Evolutionary conservation across 2,329 filamentous ascomycete genomes (phyloP).

Genomic region (Botrytis paeoniae): DNA sequence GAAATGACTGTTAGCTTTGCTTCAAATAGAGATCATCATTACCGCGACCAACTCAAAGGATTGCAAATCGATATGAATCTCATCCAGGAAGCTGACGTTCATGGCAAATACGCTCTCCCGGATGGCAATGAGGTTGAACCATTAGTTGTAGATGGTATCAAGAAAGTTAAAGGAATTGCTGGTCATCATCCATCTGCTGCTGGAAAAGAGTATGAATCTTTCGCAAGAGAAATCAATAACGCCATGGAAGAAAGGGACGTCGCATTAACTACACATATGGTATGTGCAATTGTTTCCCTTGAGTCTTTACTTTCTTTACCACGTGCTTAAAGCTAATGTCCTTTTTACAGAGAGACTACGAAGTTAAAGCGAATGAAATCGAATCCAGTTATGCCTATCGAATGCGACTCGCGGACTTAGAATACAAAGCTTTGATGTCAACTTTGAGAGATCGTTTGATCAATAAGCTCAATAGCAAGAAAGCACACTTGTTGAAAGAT

Average conservation of each 20-base stretch:
- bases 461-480: slow-evolving; percentile 63
- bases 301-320: neutral
- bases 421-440: slow-evolving; percentile 56
- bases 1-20: slow-evolving; percentile 75
- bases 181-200: slow-evolving; percentile 54
- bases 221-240: slow-evolving; percentile 83
- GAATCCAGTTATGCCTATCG: slow-evolving; percentile 60
- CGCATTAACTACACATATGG: slow-evolving; percentile 76
- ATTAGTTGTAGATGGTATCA: slow-evolving; percentile 35
- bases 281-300: slow-evolving; percentile 45
- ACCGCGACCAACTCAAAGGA: slow-evolving; percentile 84
- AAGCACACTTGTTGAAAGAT: slow-evolving; percentile 60
- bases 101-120: slow-evolving; percentile 66
- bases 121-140: slow-evolving; percentile 45
- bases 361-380: slow-evolving; percentile 58
- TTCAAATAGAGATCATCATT: slow-evolving; percentile 77
- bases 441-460: slow-evolving; percentile 66
- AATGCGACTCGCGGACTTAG: slow-evolving; percentile 59
- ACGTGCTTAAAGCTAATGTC: neutral
- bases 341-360: slow-evolving; percentile 55
- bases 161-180: slow-evolving; percentile 37
- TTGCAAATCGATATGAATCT: slow-evolving; percentile 89
- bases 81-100: slow-evolving; percentile 81
- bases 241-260: slow-evolving; percentile 84
- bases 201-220: slow-evolving; percentile 80